phyloP scores from a whole-genome alignment of 2,329 filamentous ascomycete species.

The Penicillium janthinellum region DNA sequence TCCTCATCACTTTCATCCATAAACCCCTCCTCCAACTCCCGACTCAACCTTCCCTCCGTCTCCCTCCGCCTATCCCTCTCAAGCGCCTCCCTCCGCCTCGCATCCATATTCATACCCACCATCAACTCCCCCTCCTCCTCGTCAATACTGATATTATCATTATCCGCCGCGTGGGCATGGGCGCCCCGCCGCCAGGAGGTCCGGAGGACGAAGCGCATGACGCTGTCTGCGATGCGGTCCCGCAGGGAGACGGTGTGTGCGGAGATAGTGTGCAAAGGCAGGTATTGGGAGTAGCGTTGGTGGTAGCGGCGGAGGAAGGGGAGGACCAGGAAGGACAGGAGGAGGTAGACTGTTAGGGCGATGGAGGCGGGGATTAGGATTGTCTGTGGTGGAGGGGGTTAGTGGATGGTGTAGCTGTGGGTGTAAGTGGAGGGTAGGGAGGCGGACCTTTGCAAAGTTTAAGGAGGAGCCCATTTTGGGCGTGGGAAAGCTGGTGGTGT shows the following conservation, averaged over 20 bases:
- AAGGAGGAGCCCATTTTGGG: conserved; percentile 33
- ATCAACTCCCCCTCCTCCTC: conserved; percentile 66
- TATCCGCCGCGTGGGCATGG: conserved; percentile 30
- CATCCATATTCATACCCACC: conserved; percentile 57
- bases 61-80: conserved; percentile 45
- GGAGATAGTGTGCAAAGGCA: conserved; percentile 62
- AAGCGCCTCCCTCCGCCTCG: conserved; percentile 47
- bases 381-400: conserved; percentile 53
- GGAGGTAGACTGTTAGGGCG: conserved; percentile 68
- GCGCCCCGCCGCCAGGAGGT: conserved; percentile 51
- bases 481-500: no score
- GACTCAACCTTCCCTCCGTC: conserved; percentile 63
- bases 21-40: conserved; percentile 78
- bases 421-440: background rate
- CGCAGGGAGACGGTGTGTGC: conserved; percentile 58
- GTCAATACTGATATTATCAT: conserved; percentile 61
- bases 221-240: conserved; percentile 43
- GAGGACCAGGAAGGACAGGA: conserved; percentile 65
- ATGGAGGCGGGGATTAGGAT: conserved; percentile 70
- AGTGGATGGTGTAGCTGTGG: background rate
- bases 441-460: conserved; percentile 35
- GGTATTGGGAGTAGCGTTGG: conserved; percentile 71
- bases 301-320: conserved; percentile 71
- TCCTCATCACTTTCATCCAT: conserved; percentile 72
- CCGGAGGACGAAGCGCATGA: conserved; percentile 49